Percentiles rank a stretch among this genome's conserved stretches.
Conservation (phyloP, 192 early-diverging fungal species). For the Linnemannia schmuckeri region DNA sequence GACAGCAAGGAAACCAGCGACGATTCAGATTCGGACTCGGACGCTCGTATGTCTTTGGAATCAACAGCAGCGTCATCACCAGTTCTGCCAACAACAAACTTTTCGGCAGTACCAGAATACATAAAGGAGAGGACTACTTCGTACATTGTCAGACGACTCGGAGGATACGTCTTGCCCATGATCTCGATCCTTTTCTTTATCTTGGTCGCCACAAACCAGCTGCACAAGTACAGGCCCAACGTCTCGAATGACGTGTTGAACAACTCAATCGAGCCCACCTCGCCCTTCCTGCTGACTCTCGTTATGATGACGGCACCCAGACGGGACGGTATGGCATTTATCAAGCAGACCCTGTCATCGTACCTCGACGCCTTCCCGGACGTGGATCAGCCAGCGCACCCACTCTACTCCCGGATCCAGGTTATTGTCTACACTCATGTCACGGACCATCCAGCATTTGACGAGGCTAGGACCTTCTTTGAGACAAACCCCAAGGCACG, state of each 20-base stretch:
- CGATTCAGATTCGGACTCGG: not conserved
- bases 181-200: slow-evolving; percentile 46
- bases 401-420: slow-evolving; percentile 61
- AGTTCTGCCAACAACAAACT: not conserved
- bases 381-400: slow-evolving; percentile 30
- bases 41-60: not conserved
- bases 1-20: not conserved
- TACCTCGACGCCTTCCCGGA: slow-evolving; percentile 63
- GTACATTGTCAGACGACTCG: not conserved
- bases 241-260: slow-evolving; percentile 25
- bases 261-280: slow-evolving; percentile 40
- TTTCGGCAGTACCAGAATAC: not conserved
- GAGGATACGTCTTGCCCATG: not conserved
- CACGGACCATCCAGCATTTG: slow-evolving; percentile 59
- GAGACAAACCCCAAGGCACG: slow-evolving; percentile 53
- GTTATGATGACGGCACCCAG: slow-evolving; percentile 68
- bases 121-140: not conserved
- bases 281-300: slow-evolving; percentile 60
- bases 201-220: slow-evolving; percentile 13
- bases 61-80: not conserved
- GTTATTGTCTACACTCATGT: slow-evolving; percentile 68
- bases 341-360: slow-evolving; percentile 58
- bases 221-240: slow-evolving; percentile 22
- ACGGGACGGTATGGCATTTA: slow-evolving; percentile 54
- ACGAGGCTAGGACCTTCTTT: slow-evolving; percentile 50